Base-by-base conservation (phyloP, 148 eudicot genomes). In the Diospyros kaki region DNA sequence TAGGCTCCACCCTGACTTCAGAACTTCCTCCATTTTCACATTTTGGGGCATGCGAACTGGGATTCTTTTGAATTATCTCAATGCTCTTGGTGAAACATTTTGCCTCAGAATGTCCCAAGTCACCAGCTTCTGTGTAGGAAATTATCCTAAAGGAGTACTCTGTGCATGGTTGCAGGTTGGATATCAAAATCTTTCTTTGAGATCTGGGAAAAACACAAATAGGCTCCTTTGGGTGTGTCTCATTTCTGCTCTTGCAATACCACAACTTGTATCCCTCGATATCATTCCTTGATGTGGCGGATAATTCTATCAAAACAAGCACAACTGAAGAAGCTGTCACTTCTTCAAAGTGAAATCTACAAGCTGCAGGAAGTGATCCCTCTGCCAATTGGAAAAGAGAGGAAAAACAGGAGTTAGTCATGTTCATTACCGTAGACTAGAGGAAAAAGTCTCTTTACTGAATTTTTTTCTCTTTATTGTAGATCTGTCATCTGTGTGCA, bases 81-180 rank as follows among this genome's bases (percentile, higher is more conserved):
- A 85, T 77, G 59, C 96, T 90, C 80, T 85, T 84, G 41, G 97
- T 95, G 76, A 84, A 87, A 84, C 92, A 92, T 76, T 82, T 92
- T 0, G 92, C 91, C 79, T 92, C 98, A 9, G 98, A 95, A 82
- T 90, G 96, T 18, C 97, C 96, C 76, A 92, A 78, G 73, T 95
- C 94, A 76, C 93, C 94, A 46, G 75, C 52, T 28, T 95, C 92
- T 1, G 89, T 84, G 66, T 85, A 90, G 4, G 97, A 89, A 62
- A 88, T 75, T 74, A 92, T 77, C 72, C 91, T 80, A 73, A 95
- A 87, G 38, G 92, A 84, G 85, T 95, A 95, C 76, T 92, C 92
- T 1, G 97, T 92, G 90, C 93, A 95, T 8, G 96, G 92, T 74
- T 81, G 87, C 76, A 95, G 85, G 71, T 81, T 80, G 39, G 86